Percentiles rank a stretch among this genome's conserved stretches.
phyloP scores from a whole-genome alignment of 805 yeast genomes.

The Torulaspora maleeae region DNA sequence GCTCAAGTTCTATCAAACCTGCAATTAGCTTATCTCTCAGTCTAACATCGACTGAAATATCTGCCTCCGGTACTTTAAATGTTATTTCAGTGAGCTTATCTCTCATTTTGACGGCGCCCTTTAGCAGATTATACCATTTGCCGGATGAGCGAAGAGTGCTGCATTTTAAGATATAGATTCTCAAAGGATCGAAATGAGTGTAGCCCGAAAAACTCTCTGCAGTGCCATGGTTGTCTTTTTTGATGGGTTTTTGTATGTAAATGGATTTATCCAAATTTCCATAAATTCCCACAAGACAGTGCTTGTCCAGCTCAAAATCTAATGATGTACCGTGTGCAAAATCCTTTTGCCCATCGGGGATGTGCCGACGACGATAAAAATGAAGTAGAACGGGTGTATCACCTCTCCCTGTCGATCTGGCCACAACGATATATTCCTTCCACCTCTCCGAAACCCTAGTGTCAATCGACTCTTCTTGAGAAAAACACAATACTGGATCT shows the following conservation, averaged over 20 bases:
- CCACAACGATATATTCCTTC: conserved; percentile 73
- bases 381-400: conserved; percentile 57
- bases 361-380: conserved; percentile 43
- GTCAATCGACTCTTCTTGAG: conserved; percentile 49
- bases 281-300: conserved; percentile 48
- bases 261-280: conserved; percentile 69
- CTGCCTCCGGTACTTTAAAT: conserved; percentile 43
- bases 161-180: conserved; percentile 52
- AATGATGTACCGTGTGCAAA: conserved; percentile 20
- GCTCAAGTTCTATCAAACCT: conserved; percentile 10
- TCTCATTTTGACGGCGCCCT: conserved; percentile 43
- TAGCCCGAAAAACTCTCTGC: conserved; percentile 10
- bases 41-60: conserved; percentile 27
- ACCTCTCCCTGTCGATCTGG: conserved; percentile 52
- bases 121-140: conserved; percentile 60
- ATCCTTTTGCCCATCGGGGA: conserved; percentile 2
- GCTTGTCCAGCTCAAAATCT: conserved; percentile 32
- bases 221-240: conserved; percentile 12
- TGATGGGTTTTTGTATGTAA: conserved; percentile 24
- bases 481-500: conserved; percentile 36
- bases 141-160: conserved; percentile 50
- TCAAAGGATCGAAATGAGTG: conserved; percentile 16
- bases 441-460: conserved; percentile 64
- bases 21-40: conserved; percentile 15
- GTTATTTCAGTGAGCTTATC: conserved; percentile 43